phyloP scores from a whole-genome alignment of 169 alveolate genomes.

The Plasmodium cynomolgi region DNA sequence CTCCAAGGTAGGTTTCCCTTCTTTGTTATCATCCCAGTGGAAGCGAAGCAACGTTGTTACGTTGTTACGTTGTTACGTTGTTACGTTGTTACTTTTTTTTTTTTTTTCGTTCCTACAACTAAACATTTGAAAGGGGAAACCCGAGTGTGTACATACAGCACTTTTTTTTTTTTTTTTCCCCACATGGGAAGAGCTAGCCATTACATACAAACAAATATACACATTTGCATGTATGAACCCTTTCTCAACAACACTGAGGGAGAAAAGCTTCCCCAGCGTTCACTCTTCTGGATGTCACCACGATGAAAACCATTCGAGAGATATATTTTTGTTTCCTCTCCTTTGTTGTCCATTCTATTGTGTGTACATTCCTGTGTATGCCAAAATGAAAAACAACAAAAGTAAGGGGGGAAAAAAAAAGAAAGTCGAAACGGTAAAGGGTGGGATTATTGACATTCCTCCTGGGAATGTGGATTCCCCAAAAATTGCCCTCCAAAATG shows the following conservation, averaged over 20 bases:
- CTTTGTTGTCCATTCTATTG: background rate
- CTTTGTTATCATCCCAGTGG: background rate
- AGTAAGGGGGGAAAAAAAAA: constrained; percentile 6
- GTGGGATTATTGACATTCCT: too few species aligned
- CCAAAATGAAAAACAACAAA: background rate
- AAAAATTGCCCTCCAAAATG: background rate
- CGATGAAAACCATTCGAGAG: background rate
- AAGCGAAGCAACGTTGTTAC: background rate
- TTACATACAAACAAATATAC: background rate
- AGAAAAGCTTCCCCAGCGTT: background rate
- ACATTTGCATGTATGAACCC: background rate
- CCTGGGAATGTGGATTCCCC: background rate
- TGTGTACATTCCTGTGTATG: background rate
- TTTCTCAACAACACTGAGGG: background rate
- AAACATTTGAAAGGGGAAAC: background rate
- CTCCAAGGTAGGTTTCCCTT: background rate
- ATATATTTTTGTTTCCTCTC: background rate
- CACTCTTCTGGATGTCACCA: background rate
- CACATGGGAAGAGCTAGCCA: background rate
- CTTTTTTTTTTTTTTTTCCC: background rate
- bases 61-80: background rate
- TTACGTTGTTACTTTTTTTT: background rate
- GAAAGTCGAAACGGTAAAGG: background rate
- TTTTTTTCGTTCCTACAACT: background rate
- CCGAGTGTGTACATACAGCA: background rate